These are phyloP conservation scores for Psidium guajava DNA, from an alignment of 345 rosid species.

Conservation along the genomic window DNA sequence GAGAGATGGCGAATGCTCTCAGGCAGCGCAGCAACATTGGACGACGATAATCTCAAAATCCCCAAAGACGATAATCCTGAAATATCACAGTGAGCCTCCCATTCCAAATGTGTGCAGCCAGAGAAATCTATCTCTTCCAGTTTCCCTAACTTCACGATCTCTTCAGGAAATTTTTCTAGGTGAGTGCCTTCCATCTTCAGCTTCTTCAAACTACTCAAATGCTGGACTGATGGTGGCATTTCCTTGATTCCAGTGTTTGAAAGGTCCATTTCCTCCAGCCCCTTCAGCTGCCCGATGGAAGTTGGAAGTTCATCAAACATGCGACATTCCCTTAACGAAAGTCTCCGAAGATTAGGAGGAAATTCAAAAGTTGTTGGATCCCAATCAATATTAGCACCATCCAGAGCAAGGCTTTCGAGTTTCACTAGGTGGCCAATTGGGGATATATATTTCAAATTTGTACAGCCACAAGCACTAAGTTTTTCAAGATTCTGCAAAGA, in stretches of 20 bases:
- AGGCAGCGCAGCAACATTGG: background rate
- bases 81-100: background rate
- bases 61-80: background rate
- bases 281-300: background rate
- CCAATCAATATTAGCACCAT: background rate
- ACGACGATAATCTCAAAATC: background rate
- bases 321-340: background rate
- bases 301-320: background rate
- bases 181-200: background rate
- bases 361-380: background rate
- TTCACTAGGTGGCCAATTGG: background rate
- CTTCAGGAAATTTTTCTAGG: background rate
- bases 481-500: background rate
- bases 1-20: accelerated
- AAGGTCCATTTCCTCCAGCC: background rate
- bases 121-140: background rate
- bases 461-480: background rate
- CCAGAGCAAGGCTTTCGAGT: background rate
- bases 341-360: background rate
- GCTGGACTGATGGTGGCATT: background rate
- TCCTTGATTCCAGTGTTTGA: background rate
- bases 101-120: accelerated
- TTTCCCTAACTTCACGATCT: background rate
- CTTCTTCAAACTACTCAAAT: background rate
- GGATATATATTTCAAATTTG: background rate